phyloP scores from a whole-genome alignment of 768 basidiomycete genomes.

The Leccinum variicolor region DNA sequence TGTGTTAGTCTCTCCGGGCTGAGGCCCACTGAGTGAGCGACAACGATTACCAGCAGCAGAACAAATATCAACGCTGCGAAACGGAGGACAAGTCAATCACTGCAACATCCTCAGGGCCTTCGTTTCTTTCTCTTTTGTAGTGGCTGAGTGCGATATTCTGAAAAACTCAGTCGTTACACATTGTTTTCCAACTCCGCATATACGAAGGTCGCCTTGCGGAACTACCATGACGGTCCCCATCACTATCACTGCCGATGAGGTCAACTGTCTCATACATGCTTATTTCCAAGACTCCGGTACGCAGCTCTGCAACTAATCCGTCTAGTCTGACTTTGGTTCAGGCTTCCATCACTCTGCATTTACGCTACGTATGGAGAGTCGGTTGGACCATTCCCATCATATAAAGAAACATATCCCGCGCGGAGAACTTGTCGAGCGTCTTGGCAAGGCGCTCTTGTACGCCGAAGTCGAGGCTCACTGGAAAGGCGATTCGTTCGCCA shows the following conservation, averaged over 20 bases:
- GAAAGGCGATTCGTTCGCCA: conserved; percentile 57
- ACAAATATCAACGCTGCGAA: neutral
- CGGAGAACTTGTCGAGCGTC: conserved; percentile 77
- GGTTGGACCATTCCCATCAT: conserved; percentile 65
- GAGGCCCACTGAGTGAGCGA: neutral
- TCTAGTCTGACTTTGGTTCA: conserved; percentile 26
- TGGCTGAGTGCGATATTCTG: neutral
- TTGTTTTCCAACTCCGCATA: conserved; percentile 29
- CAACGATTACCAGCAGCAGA: neutral
- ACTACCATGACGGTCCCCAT: conserved; percentile 42
- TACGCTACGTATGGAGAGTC: conserved; percentile 70
- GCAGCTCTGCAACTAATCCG: neutral
- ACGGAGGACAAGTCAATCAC: neutral
- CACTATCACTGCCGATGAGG: conserved; percentile 73
- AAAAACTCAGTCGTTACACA: neutral
- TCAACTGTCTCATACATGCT: conserved; percentile 82
- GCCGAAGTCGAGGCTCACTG: conserved; percentile 83
- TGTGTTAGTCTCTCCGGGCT: neutral
- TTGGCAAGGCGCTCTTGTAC: conserved; percentile 78
- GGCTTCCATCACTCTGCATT: conserved; percentile 84
- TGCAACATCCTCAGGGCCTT: too few relatives aligned
- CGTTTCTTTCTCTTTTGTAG: too few relatives aligned
- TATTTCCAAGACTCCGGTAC: conserved; percentile 82
- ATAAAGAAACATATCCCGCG: conserved; percentile 73
- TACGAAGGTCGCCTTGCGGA: neutral